Base-by-base conservation (phyloP, 805 yeast species). In the Saturnispora gosingensis region DNA sequence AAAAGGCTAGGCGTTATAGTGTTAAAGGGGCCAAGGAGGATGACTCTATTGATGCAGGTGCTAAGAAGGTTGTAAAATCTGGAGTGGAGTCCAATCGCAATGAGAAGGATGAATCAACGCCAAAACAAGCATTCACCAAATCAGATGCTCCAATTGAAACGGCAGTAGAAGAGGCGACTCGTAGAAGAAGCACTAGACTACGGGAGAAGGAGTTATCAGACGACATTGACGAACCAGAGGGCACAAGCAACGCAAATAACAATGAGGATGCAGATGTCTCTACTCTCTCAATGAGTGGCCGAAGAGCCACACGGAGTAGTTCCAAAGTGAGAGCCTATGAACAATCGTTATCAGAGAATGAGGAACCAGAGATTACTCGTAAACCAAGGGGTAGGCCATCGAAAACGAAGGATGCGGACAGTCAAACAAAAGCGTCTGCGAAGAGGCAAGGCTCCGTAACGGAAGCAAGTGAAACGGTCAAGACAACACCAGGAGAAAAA, bases 191-290 rank as follows among this genome's bases (percentile, higher is more conserved):
- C 22, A 49, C 39, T 3, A 46, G 55, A 30, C 46, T 50, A 6
- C 51, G 59, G 46, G 48, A 62, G 35, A 59, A 57, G 6, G 52
- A 38, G 13, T 45, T 39, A 5, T 30, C 43, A 9, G 38, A 51
- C 22, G 47, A 27, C 13, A 24, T 36, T 22, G 43, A 51, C 24
- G 47, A 27, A 44, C n/a, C 24, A 18, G 43, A 49, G n/a, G 39
- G n/a, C 3, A 15, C 9, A 30, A 30, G 15, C 43, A 48, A 22
- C 52, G 35, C 34, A 5, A 24, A 45, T 39, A 13, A 39, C 53
- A 34, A 39, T 5, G 39, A 45, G 22, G 32, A 39, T 16, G 38
- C 25, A 22, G 35, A 16, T 28, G 36, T n/a, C 4, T 30, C 46
- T 13, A 45, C 15, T 13, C 22, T 16, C n/a, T 9, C 20, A 8